Conservation (phyloP, 1,139 yeast species). For the Hemisphaericaspora subhashii region DNA sequence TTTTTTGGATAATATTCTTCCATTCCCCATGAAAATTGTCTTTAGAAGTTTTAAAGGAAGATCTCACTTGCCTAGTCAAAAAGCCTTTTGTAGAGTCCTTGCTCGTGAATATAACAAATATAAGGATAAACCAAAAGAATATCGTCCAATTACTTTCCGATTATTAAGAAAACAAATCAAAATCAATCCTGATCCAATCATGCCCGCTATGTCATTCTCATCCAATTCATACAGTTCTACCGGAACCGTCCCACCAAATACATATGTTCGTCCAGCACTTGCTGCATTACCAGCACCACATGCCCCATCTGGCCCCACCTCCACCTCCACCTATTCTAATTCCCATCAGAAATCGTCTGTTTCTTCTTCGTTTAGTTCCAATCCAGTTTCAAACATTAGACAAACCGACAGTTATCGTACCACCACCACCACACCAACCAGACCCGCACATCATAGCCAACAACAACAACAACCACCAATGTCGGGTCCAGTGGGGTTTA, state of each 20-base stretch:
- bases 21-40: conserved; percentile 3
- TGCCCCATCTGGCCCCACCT: neutral
- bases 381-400: neutral
- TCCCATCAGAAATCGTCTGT: neutral
- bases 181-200: neutral
- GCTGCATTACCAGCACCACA: neutral
- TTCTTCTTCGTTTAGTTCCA: neutral
- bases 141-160: neutral
- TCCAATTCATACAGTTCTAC: neutral
- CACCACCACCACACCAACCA: too few relatives aligned
- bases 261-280: conserved; percentile 1
- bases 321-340: too few relatives aligned
- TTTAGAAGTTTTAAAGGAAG: conserved; percentile 4
- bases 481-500: too few relatives aligned
- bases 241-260: neutral
- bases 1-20: conserved; percentile 1
- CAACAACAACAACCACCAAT: too few relatives aligned
- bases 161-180: neutral
- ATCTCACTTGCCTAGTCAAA: conserved; percentile 1
- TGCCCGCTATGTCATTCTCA: neutral
- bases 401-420: neutral
- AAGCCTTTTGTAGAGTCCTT: conserved; percentile 2
- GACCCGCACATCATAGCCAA: too few relatives aligned
- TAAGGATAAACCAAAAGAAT: conserved; percentile 1
- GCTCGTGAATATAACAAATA: conserved; percentile 3